Evolutionary conservation across 331 rosid genomes (phyloP).

Genomic region (Malus hybrid): DNA sequence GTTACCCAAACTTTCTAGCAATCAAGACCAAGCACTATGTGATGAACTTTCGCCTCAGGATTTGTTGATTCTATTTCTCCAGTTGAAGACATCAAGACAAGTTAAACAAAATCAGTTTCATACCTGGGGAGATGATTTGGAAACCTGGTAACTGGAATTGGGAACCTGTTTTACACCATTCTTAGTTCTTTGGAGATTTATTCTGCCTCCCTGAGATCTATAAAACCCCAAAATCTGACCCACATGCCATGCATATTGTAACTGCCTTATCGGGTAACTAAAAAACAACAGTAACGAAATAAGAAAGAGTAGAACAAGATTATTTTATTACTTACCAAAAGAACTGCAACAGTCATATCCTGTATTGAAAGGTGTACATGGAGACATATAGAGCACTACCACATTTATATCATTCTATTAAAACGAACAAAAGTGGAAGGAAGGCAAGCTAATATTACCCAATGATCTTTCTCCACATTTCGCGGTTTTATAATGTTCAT

Average conservation of each 20-base stretch:
- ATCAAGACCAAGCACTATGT: too few relatives aligned
- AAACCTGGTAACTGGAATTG: too few relatives aligned
- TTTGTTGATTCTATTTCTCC: too few relatives aligned
- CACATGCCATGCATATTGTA: constrained; percentile 45
- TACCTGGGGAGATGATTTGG: too few relatives aligned
- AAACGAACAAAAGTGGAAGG: neutral
- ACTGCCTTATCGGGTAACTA: constrained; percentile 69
- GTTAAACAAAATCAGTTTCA: too few relatives aligned
- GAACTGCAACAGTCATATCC: neutral
- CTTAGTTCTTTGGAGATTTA: too few relatives aligned
- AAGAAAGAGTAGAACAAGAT: neutral
- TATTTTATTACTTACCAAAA: neutral
- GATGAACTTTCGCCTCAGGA: too few relatives aligned
- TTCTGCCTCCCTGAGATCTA: too few relatives aligned
- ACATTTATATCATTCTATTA: neutral
- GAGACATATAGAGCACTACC: neutral
- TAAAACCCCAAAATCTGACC: constrained; percentile 49
- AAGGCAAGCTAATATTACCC: constrained; percentile 39
- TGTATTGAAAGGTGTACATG: neutral
- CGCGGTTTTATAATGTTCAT: constrained; percentile 79
- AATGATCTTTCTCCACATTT: constrained; percentile 94
- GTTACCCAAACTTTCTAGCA: too few relatives aligned
- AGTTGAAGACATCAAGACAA: too few relatives aligned
- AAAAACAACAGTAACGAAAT: neutral
- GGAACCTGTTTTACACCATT: too few relatives aligned